Evolutionary conservation across 345 rosid genomes (phyloP).

Genomic region (Acer negundo): DNA sequence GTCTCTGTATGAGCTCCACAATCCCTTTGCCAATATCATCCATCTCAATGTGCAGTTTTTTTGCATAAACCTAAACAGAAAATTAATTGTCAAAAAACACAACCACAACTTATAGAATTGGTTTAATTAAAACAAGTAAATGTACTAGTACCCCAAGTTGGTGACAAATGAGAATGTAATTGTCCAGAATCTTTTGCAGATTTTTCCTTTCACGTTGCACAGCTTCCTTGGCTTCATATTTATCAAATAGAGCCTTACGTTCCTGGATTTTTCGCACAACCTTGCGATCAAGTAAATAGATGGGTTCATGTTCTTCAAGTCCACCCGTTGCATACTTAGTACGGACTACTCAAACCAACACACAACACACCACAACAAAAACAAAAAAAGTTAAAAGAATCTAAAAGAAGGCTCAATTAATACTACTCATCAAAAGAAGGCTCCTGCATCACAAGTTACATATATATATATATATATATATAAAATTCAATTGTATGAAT

Average conservation of each 20-base stretch:
- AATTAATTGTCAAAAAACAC: no score
- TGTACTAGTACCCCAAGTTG: constrained; percentile 22
- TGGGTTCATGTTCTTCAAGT: constrained; percentile 6
- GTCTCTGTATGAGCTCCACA: constrained; percentile 55
- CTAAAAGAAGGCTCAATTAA: no score
- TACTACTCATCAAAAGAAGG: no score
- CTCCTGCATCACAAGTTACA: no score
- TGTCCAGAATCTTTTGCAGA: constrained; percentile 28
- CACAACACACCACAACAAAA: background rate
- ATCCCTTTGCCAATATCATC: constrained; percentile 63
- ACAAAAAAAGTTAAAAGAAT: no score
- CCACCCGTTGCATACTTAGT: background rate
- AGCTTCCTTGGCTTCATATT: constrained; percentile 5
- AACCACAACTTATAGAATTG: no score
- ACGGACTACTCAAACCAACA: background rate
- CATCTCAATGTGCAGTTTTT: constrained; percentile 44
- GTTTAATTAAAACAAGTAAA: no score
- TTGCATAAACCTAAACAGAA: constrained; percentile 39
- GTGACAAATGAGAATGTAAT: constrained; percentile 32
- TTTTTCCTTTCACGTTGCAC: constrained; percentile 33
- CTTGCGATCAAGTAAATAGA: no score
- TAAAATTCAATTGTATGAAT: no score
- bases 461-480: no score
- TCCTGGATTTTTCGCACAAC: no score
- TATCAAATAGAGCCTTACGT: no score